Conservation (phyloP, 306 rosid genomes). For the Quercus cerris region DNA sequence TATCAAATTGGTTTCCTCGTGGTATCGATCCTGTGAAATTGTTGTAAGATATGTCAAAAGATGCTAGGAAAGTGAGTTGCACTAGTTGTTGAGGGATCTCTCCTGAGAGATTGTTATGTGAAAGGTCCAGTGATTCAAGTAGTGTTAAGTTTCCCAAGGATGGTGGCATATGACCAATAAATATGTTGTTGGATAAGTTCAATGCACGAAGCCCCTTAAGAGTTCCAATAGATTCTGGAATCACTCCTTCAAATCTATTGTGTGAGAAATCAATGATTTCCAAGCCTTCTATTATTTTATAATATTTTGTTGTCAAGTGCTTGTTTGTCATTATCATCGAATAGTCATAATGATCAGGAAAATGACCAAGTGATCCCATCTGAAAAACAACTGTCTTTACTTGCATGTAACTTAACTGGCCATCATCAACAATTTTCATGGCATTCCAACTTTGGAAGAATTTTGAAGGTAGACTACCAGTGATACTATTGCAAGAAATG, state of each 20-base stretch:
- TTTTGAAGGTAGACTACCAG: background rate
- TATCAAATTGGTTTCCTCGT: background rate
- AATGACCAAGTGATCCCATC: too few species aligned
- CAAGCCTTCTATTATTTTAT: background rate
- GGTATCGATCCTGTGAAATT: background rate
- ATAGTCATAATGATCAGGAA: background rate
- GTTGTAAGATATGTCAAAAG: too few species aligned
- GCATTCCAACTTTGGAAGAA: background rate
- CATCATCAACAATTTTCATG: background rate
- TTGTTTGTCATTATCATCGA: background rate
- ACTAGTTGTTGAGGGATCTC: too few species aligned
- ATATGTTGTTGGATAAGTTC: background rate
- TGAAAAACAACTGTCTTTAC: background rate
- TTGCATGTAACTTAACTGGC: background rate
- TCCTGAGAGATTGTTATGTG: too few species aligned
- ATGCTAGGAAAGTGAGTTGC: too few species aligned
- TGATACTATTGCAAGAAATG: background rate
- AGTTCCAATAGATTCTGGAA: background rate
- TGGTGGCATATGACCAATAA: background rate
- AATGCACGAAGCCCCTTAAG: background rate
- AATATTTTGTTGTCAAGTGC: background rate
- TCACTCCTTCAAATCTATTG: background rate
- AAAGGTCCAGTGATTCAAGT: too few species aligned
- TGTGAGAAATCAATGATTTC: background rate
- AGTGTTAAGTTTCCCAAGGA: background rate